Conservation (phyloP, 257 asterid genomes). For the Jacaranda copaia region DNA sequence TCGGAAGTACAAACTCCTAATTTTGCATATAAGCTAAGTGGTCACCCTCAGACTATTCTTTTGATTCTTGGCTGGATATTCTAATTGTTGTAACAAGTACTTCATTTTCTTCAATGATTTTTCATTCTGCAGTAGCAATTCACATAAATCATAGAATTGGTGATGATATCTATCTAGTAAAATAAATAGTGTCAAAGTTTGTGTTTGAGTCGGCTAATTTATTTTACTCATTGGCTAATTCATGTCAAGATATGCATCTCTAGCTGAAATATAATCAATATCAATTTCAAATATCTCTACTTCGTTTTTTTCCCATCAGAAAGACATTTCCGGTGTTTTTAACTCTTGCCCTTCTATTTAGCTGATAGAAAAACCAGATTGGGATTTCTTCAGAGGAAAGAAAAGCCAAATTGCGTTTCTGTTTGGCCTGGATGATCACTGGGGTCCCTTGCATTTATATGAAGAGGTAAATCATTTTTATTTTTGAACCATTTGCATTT, state of each 20-base stretch:
- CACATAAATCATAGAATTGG: too few species aligned
- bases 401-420: slow-evolving; percentile 68
- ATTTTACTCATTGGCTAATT: neutral
- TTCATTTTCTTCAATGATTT: too few species aligned
- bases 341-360: slow-evolving; percentile 34
- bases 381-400: slow-evolving; percentile 69
- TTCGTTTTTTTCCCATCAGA: neutral
- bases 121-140: too few species aligned
- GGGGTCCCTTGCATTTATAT: slow-evolving; percentile 86
- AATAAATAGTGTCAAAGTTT: too few species aligned
- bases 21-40: too few species aligned
- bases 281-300: neutral
- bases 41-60: too few species aligned
- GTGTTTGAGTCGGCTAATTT: too few species aligned
- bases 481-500: neutral
- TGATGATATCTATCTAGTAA: too few species aligned
- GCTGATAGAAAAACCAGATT: slow-evolving; percentile 76
- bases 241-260: neutral
- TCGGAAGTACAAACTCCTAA: too few species aligned
- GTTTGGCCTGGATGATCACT: slow-evolving; percentile 87
- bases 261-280: too few species aligned
- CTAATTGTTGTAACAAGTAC: too few species aligned
- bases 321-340: slow-evolving; percentile 10
- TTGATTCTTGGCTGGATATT: too few species aligned
- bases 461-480: slow-evolving; percentile 70